phyloP scores from a whole-genome alignment of 176 grass and related monocot species.

The Lolium rigidum region DNA sequence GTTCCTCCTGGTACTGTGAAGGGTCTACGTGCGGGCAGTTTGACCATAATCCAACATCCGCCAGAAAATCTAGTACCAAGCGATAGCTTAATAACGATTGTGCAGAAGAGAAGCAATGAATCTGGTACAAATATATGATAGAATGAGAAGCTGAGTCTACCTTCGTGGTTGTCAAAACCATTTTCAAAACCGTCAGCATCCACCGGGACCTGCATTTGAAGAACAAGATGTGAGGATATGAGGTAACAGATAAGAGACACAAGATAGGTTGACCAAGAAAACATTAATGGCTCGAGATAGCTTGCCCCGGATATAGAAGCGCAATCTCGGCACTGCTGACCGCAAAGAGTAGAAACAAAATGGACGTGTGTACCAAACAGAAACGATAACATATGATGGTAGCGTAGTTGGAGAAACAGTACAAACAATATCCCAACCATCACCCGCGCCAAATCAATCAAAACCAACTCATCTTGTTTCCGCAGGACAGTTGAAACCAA shows the following conservation, averaged over 20 bases:
- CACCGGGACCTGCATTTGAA: constrained; percentile 45
- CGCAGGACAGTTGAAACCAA: not conserved
- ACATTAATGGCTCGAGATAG: not conserved
- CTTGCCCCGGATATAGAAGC: not conserved
- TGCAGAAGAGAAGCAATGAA: not conserved
- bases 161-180: constrained; percentile 49
- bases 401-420: not conserved
- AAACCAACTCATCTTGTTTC: not conserved
- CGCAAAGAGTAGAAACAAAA: not conserved
- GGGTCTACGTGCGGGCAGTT: constrained; percentile 36
- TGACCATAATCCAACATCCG: constrained; percentile 41
- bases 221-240: not conserved
- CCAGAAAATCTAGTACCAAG: constrained; percentile 33
- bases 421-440: no score
- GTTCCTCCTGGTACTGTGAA: constrained; percentile 49
- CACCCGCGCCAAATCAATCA: not conserved
- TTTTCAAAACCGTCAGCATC: constrained; percentile 31
- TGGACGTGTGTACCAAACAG: not conserved
- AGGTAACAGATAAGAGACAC: not conserved
- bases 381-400: not conserved
- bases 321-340: not conserved
- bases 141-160: constrained; percentile 40
- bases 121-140: not conserved
- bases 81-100: constrained; percentile 11
- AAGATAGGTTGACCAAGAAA: not conserved